Conservation (phyloP, 352 stramenopile genomes). For the Blastocystis sp. region DNA sequence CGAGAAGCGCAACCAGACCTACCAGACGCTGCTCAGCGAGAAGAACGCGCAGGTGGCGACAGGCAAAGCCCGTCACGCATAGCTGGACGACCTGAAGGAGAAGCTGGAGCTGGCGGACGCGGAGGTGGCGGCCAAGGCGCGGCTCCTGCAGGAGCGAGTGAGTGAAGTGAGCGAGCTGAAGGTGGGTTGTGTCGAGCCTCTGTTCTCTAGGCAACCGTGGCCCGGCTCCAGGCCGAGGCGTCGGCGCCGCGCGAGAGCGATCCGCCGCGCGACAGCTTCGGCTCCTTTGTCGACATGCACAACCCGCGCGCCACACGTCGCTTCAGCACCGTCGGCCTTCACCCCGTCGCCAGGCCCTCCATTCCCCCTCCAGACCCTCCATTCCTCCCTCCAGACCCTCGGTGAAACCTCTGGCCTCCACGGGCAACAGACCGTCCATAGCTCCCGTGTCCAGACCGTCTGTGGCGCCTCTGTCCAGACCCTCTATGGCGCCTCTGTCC, state of each 20-base stretch:
- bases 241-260: background rate
- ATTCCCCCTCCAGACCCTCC: background rate
- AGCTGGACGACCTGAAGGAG: background rate
- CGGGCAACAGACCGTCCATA: background rate
- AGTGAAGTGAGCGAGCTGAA: conserved; percentile 43
- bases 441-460: too few relatives aligned
- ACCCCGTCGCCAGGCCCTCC: background rate
- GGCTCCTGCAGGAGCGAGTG: conserved; percentile 25
- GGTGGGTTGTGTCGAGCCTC: background rate
- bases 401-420: background rate
- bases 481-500: too few relatives aligned
- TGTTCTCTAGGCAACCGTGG: background rate
- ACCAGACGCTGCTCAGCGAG: conserved; percentile 15
- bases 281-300: conserved; percentile 29
- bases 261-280: conserved; percentile 17
- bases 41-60: conserved; percentile 16
- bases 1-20: conserved; percentile 14
- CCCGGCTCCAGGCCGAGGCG: background rate
- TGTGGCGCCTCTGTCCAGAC: too few relatives aligned
- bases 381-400: background rate
- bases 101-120: conserved; percentile 20
- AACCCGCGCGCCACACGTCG: conserved; percentile 13
- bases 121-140: conserved; percentile 34
- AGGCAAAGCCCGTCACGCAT: background rate
- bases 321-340: conserved; percentile 41